Percentiles rank a stretch among this genome's conserved stretches.
Conservation (phyloP, 495 filamentous ascomycete species). For the Aspergillus homomorphus region DNA sequence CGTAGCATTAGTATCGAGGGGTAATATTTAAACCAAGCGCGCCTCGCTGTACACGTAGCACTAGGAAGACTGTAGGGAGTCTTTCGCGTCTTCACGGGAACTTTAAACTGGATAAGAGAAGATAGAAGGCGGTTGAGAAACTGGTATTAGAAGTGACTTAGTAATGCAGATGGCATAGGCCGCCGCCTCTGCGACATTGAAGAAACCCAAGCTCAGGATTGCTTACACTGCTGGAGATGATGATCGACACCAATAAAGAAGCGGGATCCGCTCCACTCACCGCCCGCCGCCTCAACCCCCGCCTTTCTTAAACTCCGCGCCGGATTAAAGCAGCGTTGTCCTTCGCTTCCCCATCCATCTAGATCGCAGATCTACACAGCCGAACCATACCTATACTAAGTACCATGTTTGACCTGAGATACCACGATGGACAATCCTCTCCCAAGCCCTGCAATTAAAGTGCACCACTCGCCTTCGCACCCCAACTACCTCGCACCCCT, state of each 20-base stretch:
- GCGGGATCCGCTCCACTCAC: slow-evolving; percentile 1
- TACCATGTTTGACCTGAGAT: background rate
- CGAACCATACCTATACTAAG: background rate
- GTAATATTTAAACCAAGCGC: too few species aligned
- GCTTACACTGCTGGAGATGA: too few species aligned
- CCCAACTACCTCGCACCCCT: slow-evolving; percentile 20
- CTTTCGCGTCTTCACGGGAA: too few species aligned
- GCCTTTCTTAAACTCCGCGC: slow-evolving; percentile 10
- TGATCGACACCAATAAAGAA: background rate
- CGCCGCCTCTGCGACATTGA: too few species aligned
- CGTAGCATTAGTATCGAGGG: too few species aligned
- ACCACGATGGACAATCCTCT: slow-evolving; percentile 10
- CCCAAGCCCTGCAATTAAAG: background rate
- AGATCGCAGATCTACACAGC: background rate
- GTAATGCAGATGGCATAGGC: too few species aligned
- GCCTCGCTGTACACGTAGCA: too few species aligned
- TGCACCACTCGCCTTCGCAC: slow-evolving; percentile 15
- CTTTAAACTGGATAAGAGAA: too few species aligned
- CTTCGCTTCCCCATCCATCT: background rate
- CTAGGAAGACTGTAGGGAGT: too few species aligned
- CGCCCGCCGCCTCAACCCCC: slow-evolving; percentile 25
- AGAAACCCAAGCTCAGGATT: too few species aligned
- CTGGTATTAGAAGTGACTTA: too few species aligned
- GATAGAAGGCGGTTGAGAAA: too few species aligned
- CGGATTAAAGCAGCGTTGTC: slow-evolving; percentile 26